Evolutionary conservation across 495 filamentous ascomycete species (phyloP), one percentile per base, ranked within the genome.

Genomic region (Penicillium malachiteum): DNA sequence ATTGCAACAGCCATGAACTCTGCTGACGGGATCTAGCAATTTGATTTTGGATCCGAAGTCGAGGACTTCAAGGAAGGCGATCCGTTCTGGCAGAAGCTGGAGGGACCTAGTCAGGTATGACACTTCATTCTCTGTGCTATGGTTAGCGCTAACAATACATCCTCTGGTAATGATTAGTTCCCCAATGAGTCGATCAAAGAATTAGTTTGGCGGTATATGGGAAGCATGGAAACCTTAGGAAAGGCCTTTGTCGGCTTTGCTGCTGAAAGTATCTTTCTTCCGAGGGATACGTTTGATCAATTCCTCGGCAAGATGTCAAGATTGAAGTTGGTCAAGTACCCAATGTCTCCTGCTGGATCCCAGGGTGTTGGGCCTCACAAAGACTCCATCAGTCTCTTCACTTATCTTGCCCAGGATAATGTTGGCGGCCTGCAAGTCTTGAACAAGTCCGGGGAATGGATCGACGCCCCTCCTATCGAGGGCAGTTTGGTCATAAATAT

Each of bases 271-370:
- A 85, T 97, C 53, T 85, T 83, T 8, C 79, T 96, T 0, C 86
- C 87, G 0, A 53, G 76, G 0, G 75, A 78, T 31, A 90, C 91
- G 3, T 96, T 97, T 69, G 78, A 86, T 65, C 80, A 82, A 54
- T 97, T 95, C 78, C 94, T 89, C 71, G 91, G 95, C 54, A 69
- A 76, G 3, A 87, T 96, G 78, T 90, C 95, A 73, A 93, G 94
- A 64, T 75, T 96, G 38, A 97, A 97, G 67, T 89, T 96, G 52
- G 84, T 97, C 59, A 95, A 94, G 69, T 96, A 96, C 61, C 90
- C 91, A 0, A 87, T 87, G 63, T 72, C 83, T 0, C 50, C 65
- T 8, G 87, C 88, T 0, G 84, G 88, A 12, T 64, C 75, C 10
- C 63, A 84, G 66, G 91, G 91, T 16, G 91, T 96, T 0, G 91